These are phyloP conservation scores for Aureobasidium zeae DNA, from an alignment of 2,329 filamentous ascomycete species.

Conservation along the genomic window DNA sequence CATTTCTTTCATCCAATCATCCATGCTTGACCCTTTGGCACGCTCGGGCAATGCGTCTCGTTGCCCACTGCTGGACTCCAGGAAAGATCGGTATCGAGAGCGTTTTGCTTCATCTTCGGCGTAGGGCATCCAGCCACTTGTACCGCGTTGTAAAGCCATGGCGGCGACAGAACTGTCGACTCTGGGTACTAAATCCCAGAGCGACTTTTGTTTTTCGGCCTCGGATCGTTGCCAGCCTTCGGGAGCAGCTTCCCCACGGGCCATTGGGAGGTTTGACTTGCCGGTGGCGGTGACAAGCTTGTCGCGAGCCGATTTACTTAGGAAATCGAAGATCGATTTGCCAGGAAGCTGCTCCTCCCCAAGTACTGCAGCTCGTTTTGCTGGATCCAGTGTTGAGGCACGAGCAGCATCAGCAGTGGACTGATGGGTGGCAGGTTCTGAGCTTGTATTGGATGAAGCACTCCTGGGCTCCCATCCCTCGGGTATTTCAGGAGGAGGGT, in stretches of 20 bases:
- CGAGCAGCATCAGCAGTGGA: conserved; percentile 73
- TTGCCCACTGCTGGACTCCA: conserved; percentile 65
- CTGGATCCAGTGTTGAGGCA: conserved; percentile 64
- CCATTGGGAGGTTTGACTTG: conserved; percentile 66
- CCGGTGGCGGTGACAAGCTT: conserved; percentile 68
- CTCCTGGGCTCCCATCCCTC: conserved; percentile 60
- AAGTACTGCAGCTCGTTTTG: conserved; percentile 65
- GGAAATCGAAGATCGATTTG: conserved; percentile 92
- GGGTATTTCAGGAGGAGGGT: conserved; percentile 59
- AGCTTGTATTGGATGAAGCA: conserved; percentile 20
- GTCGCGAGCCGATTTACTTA: conserved; percentile 68
- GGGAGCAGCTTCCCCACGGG: conserved; percentile 61
- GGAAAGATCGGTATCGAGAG: conserved; percentile 68
- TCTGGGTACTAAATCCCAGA: conserved; percentile 40
- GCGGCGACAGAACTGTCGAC: conserved; percentile 36
- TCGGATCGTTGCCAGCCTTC: conserved; percentile 53
- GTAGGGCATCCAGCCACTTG: conserved; percentile 69
- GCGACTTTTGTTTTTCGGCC: conserved; percentile 51
- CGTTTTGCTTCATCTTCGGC: conserved; percentile 72
- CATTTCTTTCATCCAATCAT: conserved; percentile 74
- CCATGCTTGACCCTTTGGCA: conserved; percentile 42
- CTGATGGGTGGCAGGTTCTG: conserved; percentile 35
- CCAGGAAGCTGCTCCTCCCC: conserved; percentile 75
- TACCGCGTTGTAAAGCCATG: conserved; percentile 39
- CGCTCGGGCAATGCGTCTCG: conserved; percentile 50